Base-by-base conservation (phyloP, 2,329 filamentous ascomycete species). In the Trematosphaeria pertusa region DNA sequence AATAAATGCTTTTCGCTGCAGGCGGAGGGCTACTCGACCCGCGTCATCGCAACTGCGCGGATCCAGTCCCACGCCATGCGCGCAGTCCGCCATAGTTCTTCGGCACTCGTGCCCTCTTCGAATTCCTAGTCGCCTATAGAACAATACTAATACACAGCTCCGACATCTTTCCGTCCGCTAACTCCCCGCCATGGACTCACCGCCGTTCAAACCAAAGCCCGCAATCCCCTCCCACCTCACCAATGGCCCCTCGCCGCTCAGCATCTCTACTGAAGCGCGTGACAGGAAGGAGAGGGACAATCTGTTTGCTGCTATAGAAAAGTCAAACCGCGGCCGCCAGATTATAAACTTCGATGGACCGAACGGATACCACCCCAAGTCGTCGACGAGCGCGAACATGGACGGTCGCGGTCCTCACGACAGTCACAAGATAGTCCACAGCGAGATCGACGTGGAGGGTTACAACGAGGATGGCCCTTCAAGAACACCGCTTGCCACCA, bases 271-370 rank as follows among this genome's bases (percentile, higher is more conserved):
- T 12, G 73, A 79, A 62, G 74, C 74, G 33, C 74, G 78, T 50
- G 75, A 78, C 54, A 65, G 65, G 42, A 71, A 71, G 56, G 83
- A 86, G 61, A 73, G 82, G 22, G 81, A 86, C 42, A 80, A 72
- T 45, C 75, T 85, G 43, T 81, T 78, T 58, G 77, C 81, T 14
- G 81, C 83, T 18, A 86, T 87, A 49, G 73, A 80, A 56, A 78
- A 78, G 5, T 85, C 82, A 11, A 83, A 83, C 65, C 74, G 72
- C 17, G 71, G 73, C 19, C 75, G 74, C 53, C 72, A 75, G 42
- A 70, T 75, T 1, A 63, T 81, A 34, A 73, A 78, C 54, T 72
- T 79, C 34, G 73, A 75, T 46, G 63, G 52, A 7, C 64, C 67
- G 15, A 59, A 61, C 45, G 60, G 58, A 43, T 65, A 66, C 52